phyloP scores from a whole-genome alignment of 2,329 filamentous ascomycete species.

The Colletotrichum lupini region DNA sequence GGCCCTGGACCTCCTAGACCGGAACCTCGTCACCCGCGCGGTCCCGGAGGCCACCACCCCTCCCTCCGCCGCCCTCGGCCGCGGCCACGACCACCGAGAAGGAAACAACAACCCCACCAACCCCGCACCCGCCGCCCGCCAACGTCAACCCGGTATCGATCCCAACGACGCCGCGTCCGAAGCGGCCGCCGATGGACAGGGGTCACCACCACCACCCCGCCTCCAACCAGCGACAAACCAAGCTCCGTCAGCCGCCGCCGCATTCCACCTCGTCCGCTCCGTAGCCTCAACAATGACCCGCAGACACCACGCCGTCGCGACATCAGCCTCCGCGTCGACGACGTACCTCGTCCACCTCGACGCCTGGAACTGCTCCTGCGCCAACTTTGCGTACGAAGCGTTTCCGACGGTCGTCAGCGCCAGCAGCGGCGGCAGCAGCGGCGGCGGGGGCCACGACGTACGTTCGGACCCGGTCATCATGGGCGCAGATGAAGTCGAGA shows the following conservation, averaged over 20 bases:
- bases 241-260: slow-evolving; percentile 14
- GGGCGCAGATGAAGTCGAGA: slow-evolving; percentile 27
- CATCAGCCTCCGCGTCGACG: slow-evolving; percentile 34
- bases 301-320: slow-evolving; percentile 39
- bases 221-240: background rate
- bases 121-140: slow-evolving; percentile 12
- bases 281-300: slow-evolving; percentile 49
- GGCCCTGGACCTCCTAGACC: slow-evolving; percentile 88
- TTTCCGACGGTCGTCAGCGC: slow-evolving; percentile 59
- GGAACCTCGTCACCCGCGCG: slow-evolving; percentile 73
- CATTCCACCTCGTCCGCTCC: slow-evolving; percentile 74
- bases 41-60: slow-evolving; percentile 37
- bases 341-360: slow-evolving; percentile 77
- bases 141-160: background rate
- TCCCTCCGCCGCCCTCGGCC: background rate
- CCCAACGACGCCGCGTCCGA: background rate
- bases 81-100: background rate
- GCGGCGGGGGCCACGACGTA: background rate
- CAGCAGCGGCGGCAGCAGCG: too few species aligned
- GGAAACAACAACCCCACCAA: background rate
- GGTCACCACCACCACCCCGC: background rate
- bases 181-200: background rate
- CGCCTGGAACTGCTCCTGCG: slow-evolving; percentile 92
- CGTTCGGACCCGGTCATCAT: slow-evolving; percentile 18
- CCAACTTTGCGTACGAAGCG: slow-evolving; percentile 80